Percentiles rank a stretch among this genome's conserved stretches.
phyloP scores from a whole-genome alignment of 176 grass and related monocot species.

The Raddia guianensis region DNA sequence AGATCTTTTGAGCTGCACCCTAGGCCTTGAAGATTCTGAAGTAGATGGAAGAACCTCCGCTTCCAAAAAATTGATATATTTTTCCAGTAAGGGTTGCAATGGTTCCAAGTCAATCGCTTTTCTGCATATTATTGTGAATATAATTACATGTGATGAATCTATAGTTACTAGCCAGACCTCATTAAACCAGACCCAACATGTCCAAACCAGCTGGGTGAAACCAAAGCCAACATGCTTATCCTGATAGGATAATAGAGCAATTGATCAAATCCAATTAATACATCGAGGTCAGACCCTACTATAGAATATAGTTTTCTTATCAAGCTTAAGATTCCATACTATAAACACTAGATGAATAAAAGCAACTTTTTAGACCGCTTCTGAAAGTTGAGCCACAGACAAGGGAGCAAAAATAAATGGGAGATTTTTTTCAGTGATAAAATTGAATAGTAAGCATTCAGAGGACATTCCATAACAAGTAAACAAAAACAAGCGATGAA shows the following conservation, averaged over 20 bases:
- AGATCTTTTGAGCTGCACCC: constrained; percentile 77
- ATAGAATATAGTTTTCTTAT: constrained; percentile 19
- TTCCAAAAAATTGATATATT: constrained; percentile 87
- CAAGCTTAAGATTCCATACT: constrained; percentile 10
- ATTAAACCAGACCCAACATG: constrained; percentile 26
- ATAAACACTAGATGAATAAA: constrained; percentile 29
- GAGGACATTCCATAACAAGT: background rate
- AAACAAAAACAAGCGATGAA: constrained; percentile 3
- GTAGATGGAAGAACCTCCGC: constrained; percentile 66
- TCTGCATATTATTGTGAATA: constrained; percentile 49
- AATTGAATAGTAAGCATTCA: background rate
- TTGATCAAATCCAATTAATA: constrained; percentile 24
- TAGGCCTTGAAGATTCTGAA: constrained; percentile 62
- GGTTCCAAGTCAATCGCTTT: constrained; percentile 78
- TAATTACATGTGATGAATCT: constrained; percentile 29
- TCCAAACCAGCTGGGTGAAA: background rate
- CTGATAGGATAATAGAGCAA: constrained; percentile 29
- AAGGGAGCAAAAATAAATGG: constrained; percentile 14
- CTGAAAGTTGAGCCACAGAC: constrained; percentile 3
- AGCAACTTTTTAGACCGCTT: constrained; percentile 22
- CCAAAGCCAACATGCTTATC: constrained; percentile 12
- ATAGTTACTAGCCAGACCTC: constrained; percentile 7
- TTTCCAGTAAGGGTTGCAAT: constrained; percentile 82
- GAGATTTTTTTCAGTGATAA: background rate
- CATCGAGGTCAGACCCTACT: constrained; percentile 8